A percentile compares a stretch with the other conserved stretches of the same genome.
phyloP scores from a whole-genome alignment of 441 rosid genomes.

The Aquilaria agallochum region DNA sequence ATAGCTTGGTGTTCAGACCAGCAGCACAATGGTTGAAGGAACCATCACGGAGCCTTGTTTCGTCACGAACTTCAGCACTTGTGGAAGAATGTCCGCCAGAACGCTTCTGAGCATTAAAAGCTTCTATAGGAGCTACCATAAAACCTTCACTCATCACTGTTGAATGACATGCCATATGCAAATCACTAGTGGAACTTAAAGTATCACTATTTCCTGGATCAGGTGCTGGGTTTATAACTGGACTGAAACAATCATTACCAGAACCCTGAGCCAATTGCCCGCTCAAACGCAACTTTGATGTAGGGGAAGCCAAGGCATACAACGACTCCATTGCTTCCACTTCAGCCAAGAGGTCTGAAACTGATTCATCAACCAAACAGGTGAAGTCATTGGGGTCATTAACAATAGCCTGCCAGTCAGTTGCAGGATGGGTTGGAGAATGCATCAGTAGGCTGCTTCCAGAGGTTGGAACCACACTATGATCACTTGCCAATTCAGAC shows the following conservation, averaged over 20 bases:
- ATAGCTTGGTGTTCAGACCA: constrained; percentile 38
- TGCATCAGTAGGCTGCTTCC: constrained; percentile 42
- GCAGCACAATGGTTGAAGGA: constrained; percentile 44
- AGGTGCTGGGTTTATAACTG: constrained; percentile 52
- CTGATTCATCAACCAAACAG: constrained; percentile 72
- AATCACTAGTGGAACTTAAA: constrained; percentile 61
- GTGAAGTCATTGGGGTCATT: constrained; percentile 65
- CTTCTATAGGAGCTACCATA: constrained; percentile 25
- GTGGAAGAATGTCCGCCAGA: constrained; percentile 37
- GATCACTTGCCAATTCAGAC: constrained; percentile 29
- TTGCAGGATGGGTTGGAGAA: constrained; percentile 31
- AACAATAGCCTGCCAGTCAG: constrained; percentile 62
- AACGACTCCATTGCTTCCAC: constrained; percentile 95
- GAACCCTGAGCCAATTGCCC: constrained; percentile 44
- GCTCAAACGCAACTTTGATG: constrained; percentile 56
- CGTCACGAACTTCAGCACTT: constrained; percentile 38
- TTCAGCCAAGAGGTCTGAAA: constrained; percentile 90
- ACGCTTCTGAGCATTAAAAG: constrained; percentile 30
- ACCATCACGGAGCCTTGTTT: constrained; percentile 29
- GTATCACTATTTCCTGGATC: constrained; percentile 62
- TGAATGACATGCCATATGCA: constrained; percentile 44
- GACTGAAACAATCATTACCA: constrained; percentile 69
- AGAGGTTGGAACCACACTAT: constrained; percentile 51
- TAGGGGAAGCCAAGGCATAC: constrained; percentile 64
- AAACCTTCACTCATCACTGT: constrained; percentile 24